Conservation (phyloP, 495 filamentous ascomycete genomes). For the Penicillium lividum region DNA sequence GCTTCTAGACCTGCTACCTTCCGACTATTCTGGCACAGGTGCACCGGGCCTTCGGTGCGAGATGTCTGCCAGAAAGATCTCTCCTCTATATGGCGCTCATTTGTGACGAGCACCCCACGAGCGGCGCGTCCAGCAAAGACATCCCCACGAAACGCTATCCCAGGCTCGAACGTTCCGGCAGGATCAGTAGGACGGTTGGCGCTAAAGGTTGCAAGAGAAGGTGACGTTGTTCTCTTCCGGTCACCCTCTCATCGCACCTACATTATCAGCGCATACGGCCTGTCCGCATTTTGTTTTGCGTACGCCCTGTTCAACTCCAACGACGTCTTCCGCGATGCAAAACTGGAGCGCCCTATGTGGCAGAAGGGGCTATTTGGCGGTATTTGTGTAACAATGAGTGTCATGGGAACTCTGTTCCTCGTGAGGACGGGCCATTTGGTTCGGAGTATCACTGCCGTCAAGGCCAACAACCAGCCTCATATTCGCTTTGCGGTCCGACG, state of each 20-base stretch:
- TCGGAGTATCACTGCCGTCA: slow-evolving; percentile 38
- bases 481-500: slow-evolving; percentile 42
- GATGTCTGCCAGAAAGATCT: slow-evolving; percentile 14
- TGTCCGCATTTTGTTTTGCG: slow-evolving; percentile 56
- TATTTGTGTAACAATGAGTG: slow-evolving; percentile 47
- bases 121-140: slow-evolving; percentile 7
- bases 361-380: slow-evolving; percentile 40
- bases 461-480: slow-evolving; percentile 27
- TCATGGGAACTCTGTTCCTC: slow-evolving; percentile 44
- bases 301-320: slow-evolving; percentile 59
- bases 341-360: slow-evolving; percentile 38
- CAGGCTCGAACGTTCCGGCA: not conserved
- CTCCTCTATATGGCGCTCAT: slow-evolving; percentile 33
- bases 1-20: slow-evolving; percentile 33
- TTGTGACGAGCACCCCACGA: slow-evolving; percentile 32
- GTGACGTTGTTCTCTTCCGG: slow-evolving; percentile 56
- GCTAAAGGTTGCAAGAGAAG: slow-evolving; percentile 38
- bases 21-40: slow-evolving; percentile 32
- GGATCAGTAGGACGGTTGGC: slow-evolving; percentile 36
- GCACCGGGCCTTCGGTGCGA: slow-evolving; percentile 20
- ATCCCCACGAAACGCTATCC: not conserved
- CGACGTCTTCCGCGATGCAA: slow-evolving; percentile 36
- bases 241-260: slow-evolving; percentile 62
- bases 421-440: slow-evolving; percentile 38
- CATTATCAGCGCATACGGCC: slow-evolving; percentile 55